phyloP scores from a whole-genome alignment of 2,329 filamentous ascomycete genomes.

The Sporothrix protearum region DNA sequence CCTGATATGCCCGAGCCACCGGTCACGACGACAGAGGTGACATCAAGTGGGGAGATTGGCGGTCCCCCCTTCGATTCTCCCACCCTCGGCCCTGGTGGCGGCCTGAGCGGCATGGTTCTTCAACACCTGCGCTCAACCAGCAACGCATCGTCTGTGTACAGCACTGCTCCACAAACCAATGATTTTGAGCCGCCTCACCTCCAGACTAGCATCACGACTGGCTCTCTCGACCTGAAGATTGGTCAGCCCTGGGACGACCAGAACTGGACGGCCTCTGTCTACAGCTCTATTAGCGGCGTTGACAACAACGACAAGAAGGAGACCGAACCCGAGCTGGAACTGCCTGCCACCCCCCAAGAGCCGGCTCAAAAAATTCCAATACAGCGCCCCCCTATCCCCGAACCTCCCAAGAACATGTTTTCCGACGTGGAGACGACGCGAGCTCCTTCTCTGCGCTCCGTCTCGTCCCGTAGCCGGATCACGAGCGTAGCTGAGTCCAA shows the following conservation, averaged over 20 bases:
- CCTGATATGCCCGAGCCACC: constrained; percentile 31
- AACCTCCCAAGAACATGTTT: constrained; percentile 12
- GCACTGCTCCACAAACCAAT: constrained; percentile 30
- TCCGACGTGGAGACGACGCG: not conserved
- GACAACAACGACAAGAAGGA: not conserved
- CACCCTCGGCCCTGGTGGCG: constrained; percentile 66
- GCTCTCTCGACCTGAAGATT: constrained; percentile 35
- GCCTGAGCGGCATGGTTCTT: constrained; percentile 75
- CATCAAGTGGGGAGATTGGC: not conserved
- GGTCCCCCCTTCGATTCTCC: constrained; percentile 62
- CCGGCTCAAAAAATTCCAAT: not conserved
- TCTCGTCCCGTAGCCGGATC: constrained; percentile 59
- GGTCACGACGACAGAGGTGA: not conserved
- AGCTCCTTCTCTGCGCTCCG: constrained; percentile 37
- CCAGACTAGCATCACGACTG: constrained; percentile 31
- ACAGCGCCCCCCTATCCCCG: constrained; percentile 2
- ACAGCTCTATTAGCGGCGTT: constrained; percentile 14
- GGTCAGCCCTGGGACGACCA: constrained; percentile 46
- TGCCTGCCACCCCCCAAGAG: not conserved
- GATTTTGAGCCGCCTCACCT: not conserved
- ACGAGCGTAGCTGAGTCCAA: constrained; percentile 15
- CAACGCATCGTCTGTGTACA: constrained; percentile 75
- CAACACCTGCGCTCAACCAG: constrained; percentile 82
- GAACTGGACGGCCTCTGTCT: constrained; percentile 25
- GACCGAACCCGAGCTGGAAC: not conserved